Conservation (phyloP, 176 grass and related monocot genomes). For the Aegilops bicornis region DNA sequence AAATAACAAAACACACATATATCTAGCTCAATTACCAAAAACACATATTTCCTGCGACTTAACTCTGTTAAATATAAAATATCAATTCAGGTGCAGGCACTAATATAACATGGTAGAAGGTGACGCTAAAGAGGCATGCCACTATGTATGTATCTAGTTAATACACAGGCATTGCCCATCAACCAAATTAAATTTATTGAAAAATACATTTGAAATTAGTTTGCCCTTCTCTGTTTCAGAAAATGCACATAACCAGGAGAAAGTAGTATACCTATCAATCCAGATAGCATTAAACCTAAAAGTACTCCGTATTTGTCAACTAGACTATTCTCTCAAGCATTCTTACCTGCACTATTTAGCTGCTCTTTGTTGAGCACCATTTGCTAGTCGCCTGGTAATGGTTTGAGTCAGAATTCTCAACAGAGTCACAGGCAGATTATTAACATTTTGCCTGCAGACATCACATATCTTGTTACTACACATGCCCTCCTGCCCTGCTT, state of each 20-base stretch:
- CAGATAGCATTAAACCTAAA: background rate
- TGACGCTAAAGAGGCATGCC: no score
- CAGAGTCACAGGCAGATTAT: conserved; percentile 90
- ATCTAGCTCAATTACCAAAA: no score
- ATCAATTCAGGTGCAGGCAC: no score
- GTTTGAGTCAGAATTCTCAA: conserved; percentile 83
- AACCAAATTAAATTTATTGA: background rate
- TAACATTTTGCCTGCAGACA: conserved; percentile 87
- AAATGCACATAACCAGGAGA: background rate
- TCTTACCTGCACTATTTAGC: conserved; percentile 65
- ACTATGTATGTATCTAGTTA: no score
- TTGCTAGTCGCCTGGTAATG: conserved; percentile 47
- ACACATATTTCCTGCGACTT: no score
- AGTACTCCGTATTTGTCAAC: background rate
- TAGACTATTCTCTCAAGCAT: background rate
- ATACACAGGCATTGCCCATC: background rate
- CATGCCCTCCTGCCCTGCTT: no score
- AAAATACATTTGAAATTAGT: background rate
- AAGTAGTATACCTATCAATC: background rate
- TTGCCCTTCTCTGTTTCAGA: background rate
- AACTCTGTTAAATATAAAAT: no score
- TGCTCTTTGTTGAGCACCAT: conserved; percentile 65
- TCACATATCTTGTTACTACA: conserved; percentile 90
- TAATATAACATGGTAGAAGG: no score
- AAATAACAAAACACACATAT: no score